A percentile compares a stretch with the other conserved stretches of the same genome.
phyloP scores from a whole-genome alignment of 2,329 filamentous ascomycete species.

The Trichoderma brevicompactum region DNA sequence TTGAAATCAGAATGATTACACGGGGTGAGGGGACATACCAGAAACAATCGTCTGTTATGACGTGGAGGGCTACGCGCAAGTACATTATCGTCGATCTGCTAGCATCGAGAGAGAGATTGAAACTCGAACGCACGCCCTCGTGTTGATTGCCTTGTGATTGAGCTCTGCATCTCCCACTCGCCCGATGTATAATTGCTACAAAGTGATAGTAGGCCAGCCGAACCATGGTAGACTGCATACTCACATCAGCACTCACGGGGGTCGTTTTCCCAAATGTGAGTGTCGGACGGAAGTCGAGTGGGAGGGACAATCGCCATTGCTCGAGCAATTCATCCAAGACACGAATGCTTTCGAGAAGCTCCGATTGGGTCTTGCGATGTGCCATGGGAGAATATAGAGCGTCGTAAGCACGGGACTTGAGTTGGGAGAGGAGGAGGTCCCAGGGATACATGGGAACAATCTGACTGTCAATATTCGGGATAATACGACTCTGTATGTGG shows the following conservation, averaged over 20 bases:
- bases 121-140: neutral
- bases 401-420: neutral
- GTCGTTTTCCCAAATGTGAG: constrained; percentile 1
- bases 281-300: neutral
- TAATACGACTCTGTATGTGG: neutral
- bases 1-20: neutral
- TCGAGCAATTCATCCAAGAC: constrained; percentile 3
- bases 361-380: neutral
- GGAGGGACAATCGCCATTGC: constrained; percentile 1
- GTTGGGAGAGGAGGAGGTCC: neutral
- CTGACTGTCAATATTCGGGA: neutral
- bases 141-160: neutral
- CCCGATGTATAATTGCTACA: neutral
- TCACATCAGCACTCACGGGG: neutral
- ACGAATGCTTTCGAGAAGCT: neutral
- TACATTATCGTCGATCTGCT: constrained; percentile 7
- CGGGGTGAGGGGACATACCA: neutral
- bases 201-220: neutral
- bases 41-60: constrained; percentile 8
- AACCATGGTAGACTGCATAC: constrained; percentile 11
- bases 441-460: constrained; percentile 8
- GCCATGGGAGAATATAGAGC: constrained; percentile 12
- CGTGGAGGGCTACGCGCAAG: constrained; percentile 1
- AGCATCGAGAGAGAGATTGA: constrained; percentile 1
- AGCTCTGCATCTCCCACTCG: neutral